Conservation (phyloP, 306 rosid species). For the Casuarina equisetifolia region DNA sequence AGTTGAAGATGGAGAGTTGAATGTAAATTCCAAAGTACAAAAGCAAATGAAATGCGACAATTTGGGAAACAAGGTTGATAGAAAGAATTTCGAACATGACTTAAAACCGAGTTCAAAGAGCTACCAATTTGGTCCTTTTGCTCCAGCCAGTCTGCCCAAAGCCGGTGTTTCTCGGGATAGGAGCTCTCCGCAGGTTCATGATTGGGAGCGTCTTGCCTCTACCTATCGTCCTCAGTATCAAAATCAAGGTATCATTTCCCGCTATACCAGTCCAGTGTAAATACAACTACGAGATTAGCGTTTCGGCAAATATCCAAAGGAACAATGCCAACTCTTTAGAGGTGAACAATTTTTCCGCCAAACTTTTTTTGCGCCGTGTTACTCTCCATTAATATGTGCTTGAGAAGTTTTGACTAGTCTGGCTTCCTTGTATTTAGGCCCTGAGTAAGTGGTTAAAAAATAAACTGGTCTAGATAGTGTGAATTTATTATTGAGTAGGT, state of each 20-base stretch:
- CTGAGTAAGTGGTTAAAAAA: neutral
- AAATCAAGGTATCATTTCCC: conserved; percentile 70
- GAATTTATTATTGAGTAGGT: neutral
- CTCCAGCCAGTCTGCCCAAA: conserved; percentile 58
- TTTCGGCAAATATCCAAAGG: too few species aligned
- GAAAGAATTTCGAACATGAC: conserved; percentile 34
- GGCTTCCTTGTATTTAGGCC: neutral
- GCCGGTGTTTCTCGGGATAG: conserved; percentile 38
- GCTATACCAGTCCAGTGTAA: neutral
- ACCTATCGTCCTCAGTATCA: conserved; percentile 71
- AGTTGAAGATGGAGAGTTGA: conserved; percentile 34
- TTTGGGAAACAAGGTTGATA: conserved; percentile 27
- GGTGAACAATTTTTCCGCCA: neutral
- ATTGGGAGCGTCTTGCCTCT: conserved; percentile 64
- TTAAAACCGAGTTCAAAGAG: conserved; percentile 38
- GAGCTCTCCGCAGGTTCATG: conserved; percentile 44
- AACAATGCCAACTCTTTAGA: neutral
- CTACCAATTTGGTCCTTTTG: conserved; percentile 88
- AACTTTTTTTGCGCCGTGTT: neutral
- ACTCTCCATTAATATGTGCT: neutral
- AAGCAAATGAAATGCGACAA: conserved; percentile 31
- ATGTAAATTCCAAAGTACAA: conserved; percentile 27
- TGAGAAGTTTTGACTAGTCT: neutral
- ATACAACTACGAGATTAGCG: neutral
- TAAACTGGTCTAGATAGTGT: neutral